These are phyloP conservation scores for Akebia trifoliata DNA, from an alignment of 164 flowering plant species.

Conservation along the genomic window DNA sequence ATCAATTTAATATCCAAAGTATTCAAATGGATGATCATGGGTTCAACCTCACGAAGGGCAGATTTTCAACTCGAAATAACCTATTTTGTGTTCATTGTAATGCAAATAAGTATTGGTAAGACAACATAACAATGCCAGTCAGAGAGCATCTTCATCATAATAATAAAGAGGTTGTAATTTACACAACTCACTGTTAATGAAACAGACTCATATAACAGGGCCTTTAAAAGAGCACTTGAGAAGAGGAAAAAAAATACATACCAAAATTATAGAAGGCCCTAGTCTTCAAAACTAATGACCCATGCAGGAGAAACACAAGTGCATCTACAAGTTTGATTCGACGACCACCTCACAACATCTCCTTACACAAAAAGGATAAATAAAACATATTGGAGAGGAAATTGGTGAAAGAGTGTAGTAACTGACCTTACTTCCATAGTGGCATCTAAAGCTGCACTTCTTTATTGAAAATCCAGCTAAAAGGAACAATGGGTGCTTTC, in stretches of 20 bases:
- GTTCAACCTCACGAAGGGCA: too few species aligned
- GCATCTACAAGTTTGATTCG: background rate
- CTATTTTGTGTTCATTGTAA: too few species aligned
- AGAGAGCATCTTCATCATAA: too few species aligned
- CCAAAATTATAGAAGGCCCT: background rate
- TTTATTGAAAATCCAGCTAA: conserved; percentile 63
- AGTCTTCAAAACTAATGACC: background rate
- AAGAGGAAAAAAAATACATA: background rate
- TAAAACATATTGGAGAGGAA: background rate
- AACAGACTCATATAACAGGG: too few species aligned
- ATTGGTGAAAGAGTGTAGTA: background rate
- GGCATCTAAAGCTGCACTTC: conserved; percentile 39
- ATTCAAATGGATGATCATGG: too few species aligned
- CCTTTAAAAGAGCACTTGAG: too few species aligned
- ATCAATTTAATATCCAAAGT: too few species aligned
- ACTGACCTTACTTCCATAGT: background rate
- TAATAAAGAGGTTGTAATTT: too few species aligned
- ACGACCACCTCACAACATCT: background rate
- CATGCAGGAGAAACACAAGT: background rate
- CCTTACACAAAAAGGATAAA: background rate
- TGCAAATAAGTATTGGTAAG: too few species aligned
- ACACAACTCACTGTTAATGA: too few species aligned
- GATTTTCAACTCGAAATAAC: too few species aligned
- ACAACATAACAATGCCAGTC: too few species aligned
- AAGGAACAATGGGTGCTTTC: conserved; percentile 32